A percentile compares a stretch with the other conserved stretches of the same genome.
phyloP scores from a whole-genome alignment of 1,284 basidiomycete species.

The Malassezia equina region DNA sequence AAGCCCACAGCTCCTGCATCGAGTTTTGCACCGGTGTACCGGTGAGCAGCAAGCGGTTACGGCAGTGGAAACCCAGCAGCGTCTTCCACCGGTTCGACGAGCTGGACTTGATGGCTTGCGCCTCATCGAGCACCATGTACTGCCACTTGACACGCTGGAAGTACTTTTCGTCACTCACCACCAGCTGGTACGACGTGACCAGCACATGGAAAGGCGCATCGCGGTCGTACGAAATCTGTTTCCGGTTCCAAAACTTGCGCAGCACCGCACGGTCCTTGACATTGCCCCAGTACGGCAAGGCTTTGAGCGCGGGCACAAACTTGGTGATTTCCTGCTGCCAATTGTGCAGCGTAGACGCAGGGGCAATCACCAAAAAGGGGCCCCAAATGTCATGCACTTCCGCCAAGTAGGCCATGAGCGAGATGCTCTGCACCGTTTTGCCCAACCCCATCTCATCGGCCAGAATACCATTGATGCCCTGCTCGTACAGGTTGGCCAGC shows the following conservation, averaged over 20 bases:
- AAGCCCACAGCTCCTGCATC: conserved; percentile 99
- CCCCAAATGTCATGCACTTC: conserved; percentile 99
- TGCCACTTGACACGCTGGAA: conserved; percentile 98
- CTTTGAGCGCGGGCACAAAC: conserved; percentile 87
- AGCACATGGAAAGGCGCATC: conserved; percentile 94
- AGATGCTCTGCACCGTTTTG: conserved; percentile 97
- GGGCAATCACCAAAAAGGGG: conserved; percentile 97
- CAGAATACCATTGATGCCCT: conserved; percentile 62
- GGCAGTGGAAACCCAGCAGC: conserved; percentile 84
- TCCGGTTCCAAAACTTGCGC: conserved; percentile 96
- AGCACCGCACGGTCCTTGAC: conserved; percentile 90
- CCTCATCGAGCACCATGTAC: conserved; percentile 98
- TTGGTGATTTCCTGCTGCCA: conserved; percentile 98
- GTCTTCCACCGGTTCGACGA: conserved; percentile 97
- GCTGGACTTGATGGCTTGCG: conserved; percentile 98
- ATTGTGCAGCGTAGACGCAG: conserved; percentile 93
- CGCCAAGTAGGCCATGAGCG: conserved; percentile 87
- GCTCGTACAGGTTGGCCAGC: conserved; percentile 94
- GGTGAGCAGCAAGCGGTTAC: conserved; percentile 86
- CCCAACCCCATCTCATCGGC: conserved; percentile 70
- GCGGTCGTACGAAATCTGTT: conserved; percentile 87
- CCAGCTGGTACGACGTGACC: conserved; percentile 93
- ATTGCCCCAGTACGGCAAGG: conserved; percentile 95
- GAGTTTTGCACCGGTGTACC: conserved; percentile 99
- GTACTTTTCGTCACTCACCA: conserved; percentile 95